Evolutionary conservation across 139 green algal genomes (phyloP), one percentile per base, ranked within the genome.

Genomic region (Monoraphidium neglectum): DNA sequence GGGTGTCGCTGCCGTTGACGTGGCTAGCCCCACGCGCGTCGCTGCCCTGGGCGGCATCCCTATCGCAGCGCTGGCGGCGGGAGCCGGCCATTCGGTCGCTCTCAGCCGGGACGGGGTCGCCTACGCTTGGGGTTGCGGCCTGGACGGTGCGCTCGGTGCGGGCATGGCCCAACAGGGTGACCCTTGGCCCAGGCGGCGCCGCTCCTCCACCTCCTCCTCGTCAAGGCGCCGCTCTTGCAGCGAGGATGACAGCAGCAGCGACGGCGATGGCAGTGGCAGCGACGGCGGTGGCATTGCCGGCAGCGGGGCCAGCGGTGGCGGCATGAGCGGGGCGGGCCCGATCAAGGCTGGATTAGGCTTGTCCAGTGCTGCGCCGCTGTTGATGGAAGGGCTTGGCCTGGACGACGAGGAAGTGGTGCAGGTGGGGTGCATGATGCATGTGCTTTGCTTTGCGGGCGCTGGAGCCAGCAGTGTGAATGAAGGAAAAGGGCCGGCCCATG

Each of bases 71-170:
- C 59, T 38, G 2, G 72, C 72, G 43, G 72, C 72, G 21, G 72
- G 72, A 38, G 47, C 68, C 40, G 72, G 59, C 5, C 72, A 77
- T 30, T 63, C 43, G 2, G 59, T 77, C 16, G 59, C 33, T 28
- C 38, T 40, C 8, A 77, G 72, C 60, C 67, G 33, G 28, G 72
- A 77, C 68, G 72, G 72, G 1, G 72, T 59, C 30, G 72, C 68
- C 43, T 77, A 77, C 33, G 63, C 59, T 8, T 63, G n/a, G 37
- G 72, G 72, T 30, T 70, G 72, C 38, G 37, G 37, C 40, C 70
- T 21, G 28, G 35, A 77, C 59, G 72, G 72, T 2, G 57, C 68
- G 60, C 33, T 77, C 1, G 68, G 72, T 13, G 15, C 36, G n/a
- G 26, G 8, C 0, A 30, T 26, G 2, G 26, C n/a, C 4, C 2